Conservation (phyloP, 768 basidiomycete species). For the Heimioporus sp. region DNA sequence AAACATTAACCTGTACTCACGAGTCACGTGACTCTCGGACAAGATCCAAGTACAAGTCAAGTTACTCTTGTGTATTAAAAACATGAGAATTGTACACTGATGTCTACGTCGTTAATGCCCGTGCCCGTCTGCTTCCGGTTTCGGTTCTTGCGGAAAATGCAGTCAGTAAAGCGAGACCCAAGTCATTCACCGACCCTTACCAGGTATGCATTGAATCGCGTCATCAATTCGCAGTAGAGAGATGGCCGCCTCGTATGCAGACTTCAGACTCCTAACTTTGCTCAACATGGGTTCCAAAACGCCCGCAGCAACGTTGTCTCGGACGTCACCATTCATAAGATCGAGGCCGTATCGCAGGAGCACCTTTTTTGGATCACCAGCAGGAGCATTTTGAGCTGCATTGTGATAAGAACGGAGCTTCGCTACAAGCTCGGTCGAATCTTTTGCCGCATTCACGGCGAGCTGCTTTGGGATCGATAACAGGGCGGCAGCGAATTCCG, state of each 20-base stretch:
- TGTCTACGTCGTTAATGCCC: constrained; percentile 51
- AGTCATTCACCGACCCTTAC: constrained; percentile 41
- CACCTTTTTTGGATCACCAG: constrained; percentile 87
- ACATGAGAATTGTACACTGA: constrained; percentile 9
- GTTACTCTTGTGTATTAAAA: background rate
- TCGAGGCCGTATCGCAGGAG: constrained; percentile 94
- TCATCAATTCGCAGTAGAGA: constrained; percentile 94
- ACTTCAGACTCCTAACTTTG: constrained; percentile 96
- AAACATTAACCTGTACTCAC: constrained; percentile 4
- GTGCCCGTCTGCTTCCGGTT: constrained; percentile 70
- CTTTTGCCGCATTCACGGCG: constrained; percentile 97
- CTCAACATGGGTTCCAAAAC: constrained; percentile 95
- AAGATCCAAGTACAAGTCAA: too few species aligned
- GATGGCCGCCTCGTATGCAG: constrained; percentile 94
- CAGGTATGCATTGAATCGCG: constrained; percentile 88
- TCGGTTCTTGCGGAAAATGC: constrained; percentile 50
- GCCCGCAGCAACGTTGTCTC: constrained; percentile 92
- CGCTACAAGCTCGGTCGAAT: constrained; percentile 95
- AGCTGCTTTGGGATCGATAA: constrained; percentile 96
- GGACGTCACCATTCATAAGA: constrained; percentile 88
- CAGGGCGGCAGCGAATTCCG: constrained; percentile 94
- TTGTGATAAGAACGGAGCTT: constrained; percentile 97
- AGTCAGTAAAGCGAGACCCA: constrained; percentile 14
- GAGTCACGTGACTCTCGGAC: constrained; percentile 29
- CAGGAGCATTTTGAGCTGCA: constrained; percentile 89